Evolutionary conservation across 176 grass and related monocot genomes (phyloP).

Genomic region (Hordeum marinum): DNA sequence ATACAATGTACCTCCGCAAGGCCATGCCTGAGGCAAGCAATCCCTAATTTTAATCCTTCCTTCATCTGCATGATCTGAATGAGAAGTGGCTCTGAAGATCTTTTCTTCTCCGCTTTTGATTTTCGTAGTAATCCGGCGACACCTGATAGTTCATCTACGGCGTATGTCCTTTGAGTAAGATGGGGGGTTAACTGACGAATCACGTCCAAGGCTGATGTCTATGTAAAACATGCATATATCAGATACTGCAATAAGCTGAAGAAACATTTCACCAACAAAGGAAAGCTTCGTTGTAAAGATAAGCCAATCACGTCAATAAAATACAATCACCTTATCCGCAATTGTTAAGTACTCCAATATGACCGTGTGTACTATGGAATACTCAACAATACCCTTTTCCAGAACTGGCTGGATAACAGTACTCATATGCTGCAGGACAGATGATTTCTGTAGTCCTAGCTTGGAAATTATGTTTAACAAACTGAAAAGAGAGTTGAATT

Average conservation of each 20-base stretch:
- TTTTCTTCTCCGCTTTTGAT: conserved; percentile 78
- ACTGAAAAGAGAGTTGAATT: conserved; percentile 31
- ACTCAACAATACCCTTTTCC: conserved; percentile 84
- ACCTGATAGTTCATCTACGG: conserved; percentile 41
- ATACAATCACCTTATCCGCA: conserved; percentile 72
- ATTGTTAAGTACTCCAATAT: conserved; percentile 88
- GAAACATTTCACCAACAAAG: neutral
- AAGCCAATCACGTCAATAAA: neutral
- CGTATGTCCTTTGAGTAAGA: conserved; percentile 62
- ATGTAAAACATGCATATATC: conserved; percentile 21
- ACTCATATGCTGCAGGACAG: conserved; percentile 78
- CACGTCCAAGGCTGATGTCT: conserved; percentile 72
- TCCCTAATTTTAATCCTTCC: too few relatives aligned
- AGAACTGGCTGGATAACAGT: conserved; percentile 58
- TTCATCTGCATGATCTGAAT: conserved; percentile 62
- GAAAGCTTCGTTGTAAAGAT: neutral
- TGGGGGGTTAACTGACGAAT: conserved; percentile 74
- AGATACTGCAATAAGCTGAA: neutral
- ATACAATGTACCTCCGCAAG: too few relatives aligned
- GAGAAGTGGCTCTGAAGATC: conserved; percentile 62
- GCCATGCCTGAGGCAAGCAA: too few relatives aligned
- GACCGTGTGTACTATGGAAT: conserved; percentile 67
- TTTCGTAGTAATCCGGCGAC: conserved; percentile 43
- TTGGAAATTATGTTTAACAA: conserved; percentile 84
- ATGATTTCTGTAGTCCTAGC: conserved; percentile 73